Evolutionary conservation across 1,139 yeast species (phyloP).

Genomic region (Candida sp.): DNA sequence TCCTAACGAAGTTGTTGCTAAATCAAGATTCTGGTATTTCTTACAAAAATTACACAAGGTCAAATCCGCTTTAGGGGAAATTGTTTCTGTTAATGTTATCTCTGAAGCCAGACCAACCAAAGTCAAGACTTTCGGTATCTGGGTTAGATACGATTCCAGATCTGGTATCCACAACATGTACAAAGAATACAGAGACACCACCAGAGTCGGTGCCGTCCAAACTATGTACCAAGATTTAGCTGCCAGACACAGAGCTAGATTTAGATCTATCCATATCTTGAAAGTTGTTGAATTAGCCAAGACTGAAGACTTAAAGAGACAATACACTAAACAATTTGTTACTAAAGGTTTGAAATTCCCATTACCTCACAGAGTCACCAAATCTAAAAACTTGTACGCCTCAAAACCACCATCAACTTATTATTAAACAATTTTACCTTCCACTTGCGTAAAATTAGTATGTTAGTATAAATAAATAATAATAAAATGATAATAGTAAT

Average conservation of each 20-base stretch:
- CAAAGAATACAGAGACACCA: slow-evolving; percentile 99
- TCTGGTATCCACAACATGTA: slow-evolving; percentile 99
- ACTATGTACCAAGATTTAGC: slow-evolving; percentile 99
- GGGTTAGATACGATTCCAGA: slow-evolving; percentile 99
- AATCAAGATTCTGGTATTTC: slow-evolving; percentile 99
- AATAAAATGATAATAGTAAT: background rate
- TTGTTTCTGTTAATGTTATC: slow-evolving; percentile 89
- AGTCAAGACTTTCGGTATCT: slow-evolving; percentile 99
- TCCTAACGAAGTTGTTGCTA: slow-evolving; percentile 98
- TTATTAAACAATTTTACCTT: slow-evolving; percentile 31
- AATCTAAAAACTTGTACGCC: slow-evolving; percentile 84
- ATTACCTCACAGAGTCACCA: slow-evolving; percentile 99
- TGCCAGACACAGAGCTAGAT: slow-evolving; percentile 99
- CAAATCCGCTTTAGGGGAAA: slow-evolving; percentile 99
- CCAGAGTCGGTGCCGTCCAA: slow-evolving; percentile 99
- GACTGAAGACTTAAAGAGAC: slow-evolving; percentile 98
- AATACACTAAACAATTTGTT: slow-evolving; percentile 97
- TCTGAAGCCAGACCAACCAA: slow-evolving; percentile 97
- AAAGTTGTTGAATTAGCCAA: slow-evolving; percentile 99
- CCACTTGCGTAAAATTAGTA: background rate
- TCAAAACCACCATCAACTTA: slow-evolving; percentile 95
- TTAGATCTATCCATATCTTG: slow-evolving; percentile 97
- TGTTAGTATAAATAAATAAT: background rate
- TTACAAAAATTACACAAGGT: slow-evolving; percentile 99
- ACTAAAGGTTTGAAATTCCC: slow-evolving; percentile 98